A percentile compares a stretch with the other conserved stretches of the same genome.
These are phyloP conservation scores for Echinosophora koreensis DNA, from an alignment of 306 rosid genomes.

Conservation along the genomic window DNA sequence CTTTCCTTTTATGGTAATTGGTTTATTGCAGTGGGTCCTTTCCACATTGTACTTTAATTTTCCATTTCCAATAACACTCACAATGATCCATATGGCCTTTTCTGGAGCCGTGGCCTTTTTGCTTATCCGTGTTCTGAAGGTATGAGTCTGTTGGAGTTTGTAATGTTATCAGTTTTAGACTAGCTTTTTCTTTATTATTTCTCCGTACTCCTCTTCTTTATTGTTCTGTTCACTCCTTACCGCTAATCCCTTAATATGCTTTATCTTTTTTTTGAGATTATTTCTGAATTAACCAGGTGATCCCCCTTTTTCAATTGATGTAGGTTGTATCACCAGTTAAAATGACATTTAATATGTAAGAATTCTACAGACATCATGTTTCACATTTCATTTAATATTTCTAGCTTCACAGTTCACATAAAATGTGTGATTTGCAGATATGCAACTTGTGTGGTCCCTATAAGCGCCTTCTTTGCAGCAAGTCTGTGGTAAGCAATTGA, in stretches of 20 bases:
- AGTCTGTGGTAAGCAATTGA: slow-evolving; percentile 90
- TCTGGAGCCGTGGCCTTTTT: slow-evolving; percentile 62
- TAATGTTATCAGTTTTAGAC: slow-evolving; percentile 38
- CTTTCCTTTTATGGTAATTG: slow-evolving; percentile 31
- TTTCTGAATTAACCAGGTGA: slow-evolving; percentile 22
- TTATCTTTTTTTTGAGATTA: slow-evolving; percentile 29
- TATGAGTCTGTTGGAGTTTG: slow-evolving; percentile 43
- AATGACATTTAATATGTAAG: slow-evolving; percentile 97
- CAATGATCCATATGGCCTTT: slow-evolving; percentile 76
- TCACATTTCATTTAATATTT: slow-evolving; percentile 35
- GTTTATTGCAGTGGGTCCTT: slow-evolving; percentile 66
- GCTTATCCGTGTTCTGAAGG: slow-evolving; percentile 69
- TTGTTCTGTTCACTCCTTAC: slow-evolving; percentile 37
- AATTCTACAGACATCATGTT: slow-evolving; percentile 41
- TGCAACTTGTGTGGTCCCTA: slow-evolving; percentile 91
- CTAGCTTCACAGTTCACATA: slow-evolving; percentile 47
- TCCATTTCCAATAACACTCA: slow-evolving; percentile 70
- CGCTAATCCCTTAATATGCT: slow-evolving; percentile 27
- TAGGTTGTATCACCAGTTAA: slow-evolving; percentile 98
- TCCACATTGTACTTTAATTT: slow-evolving; percentile 66
- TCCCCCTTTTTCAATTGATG: slow-evolving; percentile 43
- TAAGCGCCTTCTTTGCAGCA: slow-evolving; percentile 97
- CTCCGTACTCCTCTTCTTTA: not conserved
- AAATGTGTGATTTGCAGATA: slow-evolving; percentile 71
- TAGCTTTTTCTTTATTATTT: slow-evolving; percentile 4